Evolutionary conservation across 176 grass and related monocot genomes (phyloP), one percentile per base, ranked within the genome.

Genomic region (Hordeum marinum): DNA sequence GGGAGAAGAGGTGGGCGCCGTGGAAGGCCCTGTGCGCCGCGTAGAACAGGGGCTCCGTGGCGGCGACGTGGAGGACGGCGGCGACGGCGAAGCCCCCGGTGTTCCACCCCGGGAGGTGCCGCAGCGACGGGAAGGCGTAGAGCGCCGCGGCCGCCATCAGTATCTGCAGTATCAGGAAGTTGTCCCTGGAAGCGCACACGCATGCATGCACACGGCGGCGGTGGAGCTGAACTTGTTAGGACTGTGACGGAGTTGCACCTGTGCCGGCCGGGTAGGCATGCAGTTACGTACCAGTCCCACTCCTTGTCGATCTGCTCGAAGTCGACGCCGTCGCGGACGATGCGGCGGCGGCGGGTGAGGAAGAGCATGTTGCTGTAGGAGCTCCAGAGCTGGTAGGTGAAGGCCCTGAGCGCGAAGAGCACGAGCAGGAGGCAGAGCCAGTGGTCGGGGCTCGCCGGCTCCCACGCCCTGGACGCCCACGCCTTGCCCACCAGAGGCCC

Each of bases 361-460:
- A 97, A 94, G 20, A 91, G 84, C 90, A 97, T 92, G 92, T 92
- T 97, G 77, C 86, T 90, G 79, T 75, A 97, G 77, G 86, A 94
- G 83, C 75, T 81, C 92, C 80, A 92, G 40, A 92, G 20, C 80
- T 79, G 65, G 73, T 92, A 91, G 80, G 61, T 85, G 24, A 81
- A 6, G 14, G 73, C 86, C 54, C 92, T 64, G 24, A 92, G 76
- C 64, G 50, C 64, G 86, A 90, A 94, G 25, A 97, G 92, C 11
- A 87, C 24, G 2, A 97, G 88, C 26, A 97, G 84, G 43, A 90
- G 78, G 45, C 94, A 87, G 54, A 93, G 78, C 94, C 94, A 97
- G 62, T 79, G 61, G 80, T 92, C 92, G 10, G 83, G 75, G 82
- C 88, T 92, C 11, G 41, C 78, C 7, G 75, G 15, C 80, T 92